These are phyloP conservation scores for Botryobasidium botryosum DNA, from an alignment of 768 basidiomycete species.

Conservation along the genomic window DNA sequence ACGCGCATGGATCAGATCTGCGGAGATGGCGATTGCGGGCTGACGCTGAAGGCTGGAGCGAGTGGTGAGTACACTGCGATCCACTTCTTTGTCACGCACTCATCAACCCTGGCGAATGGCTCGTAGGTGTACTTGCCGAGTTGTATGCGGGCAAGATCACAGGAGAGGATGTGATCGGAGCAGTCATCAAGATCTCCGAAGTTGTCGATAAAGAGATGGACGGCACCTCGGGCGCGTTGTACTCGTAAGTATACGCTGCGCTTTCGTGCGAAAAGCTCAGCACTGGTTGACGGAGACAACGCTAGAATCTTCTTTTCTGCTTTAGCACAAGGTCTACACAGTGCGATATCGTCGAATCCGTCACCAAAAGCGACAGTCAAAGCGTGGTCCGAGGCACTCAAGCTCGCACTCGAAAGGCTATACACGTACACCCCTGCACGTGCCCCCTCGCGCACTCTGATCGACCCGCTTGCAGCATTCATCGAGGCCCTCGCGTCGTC, in stretches of 20 bases:
- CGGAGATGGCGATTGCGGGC: conserved; percentile 72
- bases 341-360: conserved; percentile 16
- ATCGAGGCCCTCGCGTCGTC: conserved; percentile 28
- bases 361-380: conserved; percentile 27
- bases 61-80: conserved; percentile 29
- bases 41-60: conserved; percentile 59
- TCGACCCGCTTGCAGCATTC: conserved; percentile 83
- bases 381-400: conserved; percentile 45
- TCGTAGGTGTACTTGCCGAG: conserved; percentile 42
- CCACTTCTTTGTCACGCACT: conserved; percentile 13
- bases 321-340: conserved; percentile 54
- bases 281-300: neutral
- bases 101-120: conserved; percentile 24
- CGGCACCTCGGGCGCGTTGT: conserved; percentile 79
- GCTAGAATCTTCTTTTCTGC: conserved; percentile 80
- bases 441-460: conserved; percentile 75
- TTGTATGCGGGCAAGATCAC: conserved; percentile 36
- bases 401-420: conserved; percentile 38
- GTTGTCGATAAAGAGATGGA: conserved; percentile 78
- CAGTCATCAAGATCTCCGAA: conserved; percentile 50
- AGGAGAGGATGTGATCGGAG: conserved; percentile 45
- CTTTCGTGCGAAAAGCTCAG: neutral
- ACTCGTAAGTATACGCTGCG: conserved; percentile 45
- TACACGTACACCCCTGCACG: conserved; percentile 80
- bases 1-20: conserved; percentile 82